A percentile compares a stretch with the other conserved stretches of the same genome.
Conservation (phyloP, 768 basidiomycete species). For the Hydnomerulius pinastri region DNA sequence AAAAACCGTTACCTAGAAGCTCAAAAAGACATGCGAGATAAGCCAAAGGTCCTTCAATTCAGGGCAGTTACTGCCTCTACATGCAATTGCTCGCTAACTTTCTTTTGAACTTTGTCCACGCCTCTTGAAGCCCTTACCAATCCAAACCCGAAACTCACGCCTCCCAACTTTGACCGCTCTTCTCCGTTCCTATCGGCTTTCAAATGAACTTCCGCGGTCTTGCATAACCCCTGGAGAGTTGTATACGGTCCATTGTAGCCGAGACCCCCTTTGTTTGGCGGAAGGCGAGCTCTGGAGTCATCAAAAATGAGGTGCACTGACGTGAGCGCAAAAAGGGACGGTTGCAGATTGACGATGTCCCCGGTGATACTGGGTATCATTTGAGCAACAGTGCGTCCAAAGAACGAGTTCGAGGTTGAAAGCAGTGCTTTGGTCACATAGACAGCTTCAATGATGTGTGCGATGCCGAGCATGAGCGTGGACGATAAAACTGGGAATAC, state of each 20-base stretch:
- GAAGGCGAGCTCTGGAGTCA: constrained; percentile 60
- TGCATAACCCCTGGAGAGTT: constrained; percentile 57
- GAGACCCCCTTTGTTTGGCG: constrained; percentile 59
- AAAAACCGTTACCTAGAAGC: too few species aligned
- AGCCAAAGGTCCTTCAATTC: constrained; percentile 14
- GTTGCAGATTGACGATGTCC: constrained; percentile 58
- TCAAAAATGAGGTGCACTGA: constrained; percentile 62
- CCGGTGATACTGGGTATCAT: constrained; percentile 47
- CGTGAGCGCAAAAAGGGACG: constrained; percentile 55
- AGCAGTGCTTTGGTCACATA: constrained; percentile 50
- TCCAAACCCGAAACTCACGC: constrained; percentile 45
- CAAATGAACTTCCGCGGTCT: constrained; percentile 51
- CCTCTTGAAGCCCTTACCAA: constrained; percentile 28
- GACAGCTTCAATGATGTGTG: constrained; percentile 58
- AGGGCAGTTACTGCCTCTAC: constrained; percentile 16
- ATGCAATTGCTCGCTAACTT: constrained; percentile 21
- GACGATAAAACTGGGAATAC: constrained; percentile 58
- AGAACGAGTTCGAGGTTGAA: constrained; percentile 27
- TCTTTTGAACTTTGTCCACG: constrained; percentile 28
- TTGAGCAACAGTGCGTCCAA: constrained; percentile 35
- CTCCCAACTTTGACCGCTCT: constrained; percentile 43
- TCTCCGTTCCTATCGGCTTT: constrained; percentile 40
- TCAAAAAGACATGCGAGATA: too few species aligned
- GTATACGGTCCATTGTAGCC: constrained; percentile 63
- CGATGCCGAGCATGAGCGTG: constrained; percentile 64